Evolutionary conservation across 805 yeast genomes (phyloP), one percentile per base, ranked within the genome.

Genomic region (Lipomyces chichibuensis): DNA sequence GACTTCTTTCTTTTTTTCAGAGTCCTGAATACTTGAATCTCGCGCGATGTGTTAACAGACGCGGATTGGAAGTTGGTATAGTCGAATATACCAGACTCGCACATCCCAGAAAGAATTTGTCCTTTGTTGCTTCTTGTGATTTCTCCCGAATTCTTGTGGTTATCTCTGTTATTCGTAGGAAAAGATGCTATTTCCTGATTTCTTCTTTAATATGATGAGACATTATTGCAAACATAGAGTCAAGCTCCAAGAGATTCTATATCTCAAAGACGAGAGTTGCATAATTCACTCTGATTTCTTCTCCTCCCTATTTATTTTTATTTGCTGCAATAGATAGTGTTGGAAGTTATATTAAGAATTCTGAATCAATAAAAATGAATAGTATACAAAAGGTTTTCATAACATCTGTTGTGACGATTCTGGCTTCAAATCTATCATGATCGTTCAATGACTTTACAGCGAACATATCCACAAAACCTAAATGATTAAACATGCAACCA

Each of bases 221-320:
- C 65, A 64, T 39, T 66, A 66, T 66, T 59, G 73, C 73, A 73
- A 73, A 67, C 69, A 64, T 75, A 76, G 78, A 76, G 78, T 76
- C 78, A 76, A 76, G 78, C 78, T 76, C 78, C 57, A 70, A 75
- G 76, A 66, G 65, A 57, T 39, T 54, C 61, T 51, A 49, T 8
- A 20, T 54, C 67, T 55, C 63, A 54, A 59, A 9, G 69, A 63
- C 64, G 71, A 69, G 71, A 62, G 56, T 63, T 59, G 64, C 65
- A 65, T 49, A 25, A 20, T 57, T 25, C 27, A 39, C 64, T 68
- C 71, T 67, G 71, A 67, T 65, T 43, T n/a, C 5, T 60, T 49
- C 8, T 43, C 35, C 32, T 25, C 23, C 32, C 58, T 57, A 20
- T 5, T 54, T 39, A 8, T 8, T 23, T 25, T 53, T 9, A 23